Conservation (phyloP, 1,139 yeast genomes). For the Geotrichum bryndzae region DNA sequence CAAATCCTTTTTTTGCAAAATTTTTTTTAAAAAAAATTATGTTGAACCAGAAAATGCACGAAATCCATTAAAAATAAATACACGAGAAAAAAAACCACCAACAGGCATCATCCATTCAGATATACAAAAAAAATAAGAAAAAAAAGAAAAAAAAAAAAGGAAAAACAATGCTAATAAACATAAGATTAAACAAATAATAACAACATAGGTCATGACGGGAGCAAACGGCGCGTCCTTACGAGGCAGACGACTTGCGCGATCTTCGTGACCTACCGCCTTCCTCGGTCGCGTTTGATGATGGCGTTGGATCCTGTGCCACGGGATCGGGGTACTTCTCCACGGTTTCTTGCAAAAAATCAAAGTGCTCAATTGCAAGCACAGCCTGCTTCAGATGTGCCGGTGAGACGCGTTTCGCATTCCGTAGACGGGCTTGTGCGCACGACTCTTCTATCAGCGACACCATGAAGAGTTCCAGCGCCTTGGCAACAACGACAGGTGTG, state of each 20-base stretch:
- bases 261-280: conserved; percentile 6
- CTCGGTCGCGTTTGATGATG: conserved; percentile 1
- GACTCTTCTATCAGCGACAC: conserved; percentile 84
- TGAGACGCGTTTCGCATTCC: conserved; percentile 75
- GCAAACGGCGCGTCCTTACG: neutral
- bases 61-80: neutral
- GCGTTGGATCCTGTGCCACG: conserved; percentile 20
- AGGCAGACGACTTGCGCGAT: conserved; percentile 4
- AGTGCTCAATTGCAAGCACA: conserved; percentile 78
- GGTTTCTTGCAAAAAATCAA: conserved; percentile 79
- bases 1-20: neutral
- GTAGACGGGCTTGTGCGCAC: conserved; percentile 65
- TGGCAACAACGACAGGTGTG: conserved; percentile 92
- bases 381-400: conserved; percentile 83
- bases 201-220: neutral
- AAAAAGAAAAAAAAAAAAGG: too few relatives aligned
- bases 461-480: conserved; percentile 88
- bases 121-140: neutral
- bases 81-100: neutral
- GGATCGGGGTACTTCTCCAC: conserved; percentile 53
- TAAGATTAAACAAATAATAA: neutral
- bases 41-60: neutral
- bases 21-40: neutral
- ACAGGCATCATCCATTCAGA: neutral
- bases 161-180: neutral